Evolutionary conservation across 768 basidiomycete genomes (phyloP).

Genomic region (Austroboletus festivus): DNA sequence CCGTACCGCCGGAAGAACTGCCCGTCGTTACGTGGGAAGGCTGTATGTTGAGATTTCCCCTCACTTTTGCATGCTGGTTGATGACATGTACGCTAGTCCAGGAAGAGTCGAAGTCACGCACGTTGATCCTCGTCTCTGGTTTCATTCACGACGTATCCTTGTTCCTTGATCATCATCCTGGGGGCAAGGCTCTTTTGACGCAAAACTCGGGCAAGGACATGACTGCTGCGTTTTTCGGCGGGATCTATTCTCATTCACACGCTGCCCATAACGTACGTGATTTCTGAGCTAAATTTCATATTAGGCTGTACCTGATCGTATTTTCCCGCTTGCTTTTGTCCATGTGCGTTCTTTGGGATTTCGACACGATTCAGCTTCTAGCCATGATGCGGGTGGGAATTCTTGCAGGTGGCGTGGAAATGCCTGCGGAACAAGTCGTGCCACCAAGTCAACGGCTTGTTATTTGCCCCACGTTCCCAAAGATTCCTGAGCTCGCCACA

Average conservation of each 20-base stretch:
- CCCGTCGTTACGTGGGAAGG: constrained; percentile 81
- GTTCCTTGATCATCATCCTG: constrained; percentile 78
- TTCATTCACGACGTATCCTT: constrained; percentile 82
- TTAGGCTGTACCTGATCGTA: constrained; percentile 3
- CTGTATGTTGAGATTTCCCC: constrained; percentile 44
- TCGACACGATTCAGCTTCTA: constrained; percentile 43
- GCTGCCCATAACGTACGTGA: constrained; percentile 71
- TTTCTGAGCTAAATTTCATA: neutral
- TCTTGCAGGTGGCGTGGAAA: constrained; percentile 62
- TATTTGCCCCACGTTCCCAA: constrained; percentile 19
- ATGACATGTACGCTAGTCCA: constrained; percentile 44
- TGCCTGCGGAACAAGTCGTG: constrained; percentile 39
- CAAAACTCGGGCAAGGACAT: constrained; percentile 74
- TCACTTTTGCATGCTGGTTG: constrained; percentile 1
- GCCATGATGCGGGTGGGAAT: constrained; percentile 77
- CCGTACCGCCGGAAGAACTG: constrained; percentile 50
- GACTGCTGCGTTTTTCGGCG: constrained; percentile 83
- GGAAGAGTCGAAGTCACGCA: constrained; percentile 59
- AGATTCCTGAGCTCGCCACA: neutral
- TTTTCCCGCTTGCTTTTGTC: neutral
- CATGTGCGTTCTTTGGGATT: neutral
- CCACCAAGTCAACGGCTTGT: constrained; percentile 45
- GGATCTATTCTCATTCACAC: constrained; percentile 78
- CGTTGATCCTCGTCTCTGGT: constrained; percentile 73
- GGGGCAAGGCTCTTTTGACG: constrained; percentile 60